Conservation (phyloP, 73 alveolate species). For the Breviolum minutum region DNA sequence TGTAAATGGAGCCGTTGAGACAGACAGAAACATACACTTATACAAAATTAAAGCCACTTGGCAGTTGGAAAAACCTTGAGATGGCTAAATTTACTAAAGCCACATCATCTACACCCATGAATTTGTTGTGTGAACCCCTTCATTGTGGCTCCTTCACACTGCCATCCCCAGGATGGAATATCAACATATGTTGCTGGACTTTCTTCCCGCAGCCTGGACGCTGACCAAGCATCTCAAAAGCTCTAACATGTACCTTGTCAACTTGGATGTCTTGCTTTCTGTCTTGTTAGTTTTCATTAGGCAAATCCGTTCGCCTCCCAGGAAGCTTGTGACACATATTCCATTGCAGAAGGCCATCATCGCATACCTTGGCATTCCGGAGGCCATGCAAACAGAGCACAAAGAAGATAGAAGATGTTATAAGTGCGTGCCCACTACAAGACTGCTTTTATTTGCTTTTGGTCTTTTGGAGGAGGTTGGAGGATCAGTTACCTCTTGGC, state of each 20-base stretch:
- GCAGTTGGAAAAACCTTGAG: too few species aligned
- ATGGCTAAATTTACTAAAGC: background rate
- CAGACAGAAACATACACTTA: too few species aligned
- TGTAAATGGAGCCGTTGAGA: too few species aligned
- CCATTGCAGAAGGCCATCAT: background rate
- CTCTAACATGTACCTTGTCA: background rate
- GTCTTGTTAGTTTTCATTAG: background rate
- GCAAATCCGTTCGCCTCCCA: background rate
- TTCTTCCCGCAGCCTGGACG: constrained; percentile 29
- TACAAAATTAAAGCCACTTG: too few species aligned
- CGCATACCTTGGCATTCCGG: background rate
- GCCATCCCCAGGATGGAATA: constrained; percentile 39
- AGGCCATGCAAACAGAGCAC: background rate
- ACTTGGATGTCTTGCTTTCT: background rate
- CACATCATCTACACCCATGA: background rate
- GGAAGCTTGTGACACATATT: constrained; percentile 51
- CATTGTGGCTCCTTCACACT: background rate
- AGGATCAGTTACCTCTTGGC: too few species aligned
- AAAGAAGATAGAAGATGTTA: too few species aligned
- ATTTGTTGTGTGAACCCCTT: background rate
- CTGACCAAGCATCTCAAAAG: background rate
- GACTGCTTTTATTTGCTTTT: too few species aligned
- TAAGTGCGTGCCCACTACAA: too few species aligned
- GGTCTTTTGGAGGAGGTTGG: too few species aligned
- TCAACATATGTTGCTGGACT: constrained; percentile 50